Base-by-base conservation (phyloP, 2,329 filamentous ascomycete genomes). In the Xylariaceae sp. region DNA sequence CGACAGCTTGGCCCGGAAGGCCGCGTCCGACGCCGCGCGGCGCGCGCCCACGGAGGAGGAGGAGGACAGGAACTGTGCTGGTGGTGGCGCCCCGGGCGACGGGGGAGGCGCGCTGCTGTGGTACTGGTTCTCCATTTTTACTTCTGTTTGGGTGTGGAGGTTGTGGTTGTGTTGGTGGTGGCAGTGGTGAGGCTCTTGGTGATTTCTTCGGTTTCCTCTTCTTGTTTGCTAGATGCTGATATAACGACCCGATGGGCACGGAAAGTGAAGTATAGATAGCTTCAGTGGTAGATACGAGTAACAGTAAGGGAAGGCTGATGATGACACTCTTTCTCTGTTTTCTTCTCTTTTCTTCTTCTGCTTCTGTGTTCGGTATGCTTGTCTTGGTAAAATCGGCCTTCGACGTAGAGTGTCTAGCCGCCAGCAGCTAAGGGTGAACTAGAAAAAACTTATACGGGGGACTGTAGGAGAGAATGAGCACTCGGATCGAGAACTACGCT, bases 1-100 rank as follows among this genome's bases (percentile, higher is more conserved):
- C 16, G 61, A 50, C 37, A 88, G 67, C 51, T 86, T 85, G 41
- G 65, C 56, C 7, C 64, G 61, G 40, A 87, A 69, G 5, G 58
- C 65, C 0, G 70, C 69, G 57, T 69, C 68, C 39, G 52, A 57
- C 37, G 59, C 58, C 5, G 67, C 55, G 11, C 60, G 59, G 14
- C 60, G 60, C 32, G 39, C 49, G 40, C 53, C 53, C 47, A 61
- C 38, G 31, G 43, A 35, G 7, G 35, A 11, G 12, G 31, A 4
- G 33, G n/a, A n/a, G n/a, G n/a, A n/a, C n/a, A n/a, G n/a, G n/a
- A n/a, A n/a, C n/a, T n/a, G n/a, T n/a, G n/a, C n/a, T n/a, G n/a
- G n/a, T n/a, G n/a, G n/a, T n/a, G n/a, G n/a, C n/a, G n/a, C n/a
- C n/a, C n/a, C n/a, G n/a, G n/a, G n/a, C n/a, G n/a, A n/a, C n/a